These are phyloP conservation scores for Beta corolliflora DNA, from an alignment of 179 eudicot species.

Conservation along the genomic window DNA sequence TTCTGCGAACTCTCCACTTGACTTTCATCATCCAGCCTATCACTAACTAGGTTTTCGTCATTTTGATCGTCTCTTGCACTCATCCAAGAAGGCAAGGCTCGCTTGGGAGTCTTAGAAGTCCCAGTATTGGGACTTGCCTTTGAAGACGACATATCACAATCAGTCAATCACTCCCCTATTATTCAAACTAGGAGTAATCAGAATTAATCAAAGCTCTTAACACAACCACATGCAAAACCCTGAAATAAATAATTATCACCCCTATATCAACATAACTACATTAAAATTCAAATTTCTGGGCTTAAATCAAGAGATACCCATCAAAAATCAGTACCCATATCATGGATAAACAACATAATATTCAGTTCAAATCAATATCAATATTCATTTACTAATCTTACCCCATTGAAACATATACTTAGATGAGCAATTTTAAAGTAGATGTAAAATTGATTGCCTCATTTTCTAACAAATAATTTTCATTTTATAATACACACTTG, in stretches of 20 bases:
- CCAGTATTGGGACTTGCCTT: conserved; percentile 35
- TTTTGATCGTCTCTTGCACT: conserved; percentile 52
- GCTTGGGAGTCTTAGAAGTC: conserved; percentile 39
- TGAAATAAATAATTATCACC: no score
- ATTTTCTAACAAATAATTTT: neutral
- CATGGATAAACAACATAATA: neutral
- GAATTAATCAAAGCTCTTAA: neutral
- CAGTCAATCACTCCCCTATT: neutral
- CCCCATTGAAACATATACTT: neutral
- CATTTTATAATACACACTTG: neutral
- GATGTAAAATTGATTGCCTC: neutral
- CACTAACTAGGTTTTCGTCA: conserved; percentile 38
- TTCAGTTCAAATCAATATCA: neutral
- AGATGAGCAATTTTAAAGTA: neutral
- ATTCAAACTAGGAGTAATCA: neutral
- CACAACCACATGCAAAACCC: conserved; percentile 2
- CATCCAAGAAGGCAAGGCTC: conserved; percentile 95
- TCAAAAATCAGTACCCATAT: no score
- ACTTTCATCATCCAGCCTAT: conserved; percentile 27
- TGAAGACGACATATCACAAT: conserved; percentile 53
- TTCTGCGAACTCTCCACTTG: conserved; percentile 27
- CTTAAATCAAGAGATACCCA: no score
- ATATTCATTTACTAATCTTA: no score
- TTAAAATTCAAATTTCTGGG: no score
- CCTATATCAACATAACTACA: no score